Evolutionary conservation across 495 filamentous ascomycete genomes (phyloP).

Genomic region (Tuber microsphaerosporum): DNA sequence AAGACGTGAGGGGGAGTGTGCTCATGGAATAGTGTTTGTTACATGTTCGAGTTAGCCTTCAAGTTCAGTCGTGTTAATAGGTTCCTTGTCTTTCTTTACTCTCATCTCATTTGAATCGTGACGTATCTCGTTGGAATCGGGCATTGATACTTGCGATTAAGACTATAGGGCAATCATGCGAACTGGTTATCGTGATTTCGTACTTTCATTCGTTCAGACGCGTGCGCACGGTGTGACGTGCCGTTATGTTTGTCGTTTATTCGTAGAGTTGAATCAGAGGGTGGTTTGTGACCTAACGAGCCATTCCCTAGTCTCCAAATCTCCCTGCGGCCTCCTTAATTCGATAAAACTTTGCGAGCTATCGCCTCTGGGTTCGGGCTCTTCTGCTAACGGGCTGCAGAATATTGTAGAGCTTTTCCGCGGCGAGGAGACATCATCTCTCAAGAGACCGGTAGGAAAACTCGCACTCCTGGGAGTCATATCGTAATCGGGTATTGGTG

Average conservation of each 20-base stretch:
- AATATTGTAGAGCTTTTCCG: not conserved
- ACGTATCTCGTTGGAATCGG: not conserved
- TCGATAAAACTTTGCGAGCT: not conserved
- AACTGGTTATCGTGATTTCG: not conserved
- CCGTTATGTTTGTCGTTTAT: conserved; percentile 6
- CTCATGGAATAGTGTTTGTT: not conserved
- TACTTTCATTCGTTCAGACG: not conserved
- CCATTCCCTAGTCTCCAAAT: conserved; percentile 30
- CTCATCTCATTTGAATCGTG: not conserved
- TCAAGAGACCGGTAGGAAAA: conserved; percentile 23
- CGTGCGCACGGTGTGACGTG: not conserved
- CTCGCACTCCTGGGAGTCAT: conserved; percentile 33
- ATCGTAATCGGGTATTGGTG: conserved; percentile 35
- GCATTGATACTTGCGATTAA: not conserved
- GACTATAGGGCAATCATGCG: not conserved
- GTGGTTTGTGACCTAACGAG: conserved; percentile 23
- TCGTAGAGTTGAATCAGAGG: conserved; percentile 20
- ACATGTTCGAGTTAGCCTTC: not conserved
- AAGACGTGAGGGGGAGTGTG: not conserved
- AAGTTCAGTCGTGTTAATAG: not conserved
- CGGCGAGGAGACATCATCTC: conserved; percentile 11
- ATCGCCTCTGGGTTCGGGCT: not conserved
- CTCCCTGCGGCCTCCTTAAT: conserved; percentile 14
- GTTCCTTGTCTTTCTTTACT: not conserved
- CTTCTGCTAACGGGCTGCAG: not conserved